A percentile compares a stretch with the other conserved stretches of the same genome.
Conservation (phyloP, 371 early-diverging fungal genomes). For the Coemansia sp. region DNA sequence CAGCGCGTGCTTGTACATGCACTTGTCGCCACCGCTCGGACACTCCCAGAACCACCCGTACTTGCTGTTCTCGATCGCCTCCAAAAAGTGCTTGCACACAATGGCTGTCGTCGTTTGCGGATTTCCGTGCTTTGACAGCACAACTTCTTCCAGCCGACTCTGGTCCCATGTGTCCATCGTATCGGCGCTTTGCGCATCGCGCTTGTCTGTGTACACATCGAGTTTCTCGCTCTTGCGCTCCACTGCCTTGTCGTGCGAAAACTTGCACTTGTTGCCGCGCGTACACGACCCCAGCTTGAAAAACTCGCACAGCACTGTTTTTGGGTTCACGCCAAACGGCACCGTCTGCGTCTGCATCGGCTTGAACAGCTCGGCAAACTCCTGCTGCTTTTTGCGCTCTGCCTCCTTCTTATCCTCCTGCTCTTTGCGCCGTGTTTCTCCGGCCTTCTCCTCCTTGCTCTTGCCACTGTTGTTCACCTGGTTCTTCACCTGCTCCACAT, state of each 20-base stretch:
- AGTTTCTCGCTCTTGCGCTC: slow-evolving; percentile 88
- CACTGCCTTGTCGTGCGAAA: slow-evolving; percentile 92
- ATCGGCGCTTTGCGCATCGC: slow-evolving; percentile 66
- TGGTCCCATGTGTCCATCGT: slow-evolving; percentile 98
- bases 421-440: slow-evolving; percentile 54
- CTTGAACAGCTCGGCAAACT: slow-evolving; percentile 86
- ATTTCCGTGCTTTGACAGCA: slow-evolving; percentile 81
- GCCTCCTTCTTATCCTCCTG: slow-evolving; percentile 59
- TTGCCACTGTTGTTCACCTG: slow-evolving; percentile 70
- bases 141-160: slow-evolving; percentile 83
- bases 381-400: slow-evolving; percentile 73
- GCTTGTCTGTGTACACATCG: slow-evolving; percentile 88
- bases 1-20: slow-evolving; percentile 96
- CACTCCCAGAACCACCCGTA: slow-evolving; percentile 99
- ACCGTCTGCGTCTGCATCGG: slow-evolving; percentile 94
- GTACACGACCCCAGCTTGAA: slow-evolving; percentile 93
- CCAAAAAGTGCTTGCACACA: slow-evolving; percentile 99
- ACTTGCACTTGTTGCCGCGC: slow-evolving; percentile 96
- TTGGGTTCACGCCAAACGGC: slow-evolving; percentile 98
- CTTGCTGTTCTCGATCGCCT: slow-evolving; percentile 95
- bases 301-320: slow-evolving; percentile 92
- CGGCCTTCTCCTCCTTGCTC: slow-evolving; percentile 61
- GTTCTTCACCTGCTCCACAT: slow-evolving; percentile 86
- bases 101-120: slow-evolving; percentile 88
- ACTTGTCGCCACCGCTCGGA: slow-evolving; percentile 85